Conservation (phyloP, 768 basidiomycete genomes). For the Lactarius hengduanensis region DNA sequence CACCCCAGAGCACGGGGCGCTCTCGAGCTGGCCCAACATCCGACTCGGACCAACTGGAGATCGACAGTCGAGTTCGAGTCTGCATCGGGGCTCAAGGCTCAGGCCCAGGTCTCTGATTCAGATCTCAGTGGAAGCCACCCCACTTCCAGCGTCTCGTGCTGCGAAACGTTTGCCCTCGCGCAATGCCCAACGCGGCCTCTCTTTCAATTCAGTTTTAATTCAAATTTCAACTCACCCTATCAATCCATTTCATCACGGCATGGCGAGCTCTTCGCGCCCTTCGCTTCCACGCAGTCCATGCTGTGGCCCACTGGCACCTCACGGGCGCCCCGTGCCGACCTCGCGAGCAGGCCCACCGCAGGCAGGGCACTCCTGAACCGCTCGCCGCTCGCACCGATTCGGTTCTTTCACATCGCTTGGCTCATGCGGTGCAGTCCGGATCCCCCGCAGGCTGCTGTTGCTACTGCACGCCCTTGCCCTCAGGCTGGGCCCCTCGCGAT, state of each 20-base stretch:
- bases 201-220: background rate
- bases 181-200: background rate
- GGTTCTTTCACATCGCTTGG: background rate
- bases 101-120: background rate
- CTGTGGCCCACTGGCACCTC: background rate
- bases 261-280: background rate
- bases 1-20: background rate
- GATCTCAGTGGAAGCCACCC: background rate
- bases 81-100: background rate
- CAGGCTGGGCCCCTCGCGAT: constrained; percentile 3
- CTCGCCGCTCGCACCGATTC: background rate
- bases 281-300: background rate
- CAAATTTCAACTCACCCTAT: background rate
- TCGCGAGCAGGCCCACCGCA: background rate
- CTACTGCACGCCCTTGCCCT: background rate
- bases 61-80: background rate
- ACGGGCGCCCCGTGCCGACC: background rate
- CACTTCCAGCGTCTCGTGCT: background rate
- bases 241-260: background rate
- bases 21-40: background rate
- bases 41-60: background rate
- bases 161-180: background rate
- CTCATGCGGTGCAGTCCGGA: background rate
- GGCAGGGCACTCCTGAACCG: background rate
- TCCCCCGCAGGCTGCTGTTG: background rate